These are phyloP conservation scores for Penicillium salamii DNA, from an alignment of 495 filamentous ascomycete genomes.

Conservation along the genomic window DNA sequence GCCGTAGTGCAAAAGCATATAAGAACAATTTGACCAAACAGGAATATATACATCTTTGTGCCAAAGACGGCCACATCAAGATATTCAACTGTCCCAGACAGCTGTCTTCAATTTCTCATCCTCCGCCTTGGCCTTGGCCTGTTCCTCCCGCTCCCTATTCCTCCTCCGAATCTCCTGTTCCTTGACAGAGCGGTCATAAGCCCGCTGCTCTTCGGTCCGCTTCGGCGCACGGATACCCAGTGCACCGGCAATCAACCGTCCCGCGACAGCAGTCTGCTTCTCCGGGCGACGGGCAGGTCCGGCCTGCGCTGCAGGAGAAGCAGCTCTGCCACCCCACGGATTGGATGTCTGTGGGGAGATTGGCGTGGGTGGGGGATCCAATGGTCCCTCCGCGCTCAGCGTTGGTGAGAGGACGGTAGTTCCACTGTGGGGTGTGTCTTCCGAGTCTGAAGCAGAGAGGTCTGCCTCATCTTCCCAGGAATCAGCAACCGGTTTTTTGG, in stretches of 20 bases:
- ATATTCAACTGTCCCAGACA: constrained; percentile 74
- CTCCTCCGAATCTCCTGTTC: constrained; percentile 80
- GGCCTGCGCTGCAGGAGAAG: constrained; percentile 18
- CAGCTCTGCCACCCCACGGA: constrained; percentile 15
- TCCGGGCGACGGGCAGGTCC: constrained; percentile 59
- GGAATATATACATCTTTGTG: constrained; percentile 7
- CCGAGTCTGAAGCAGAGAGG: constrained; percentile 34
- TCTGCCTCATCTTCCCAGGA: constrained; percentile 82
- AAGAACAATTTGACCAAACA: constrained; percentile 1
- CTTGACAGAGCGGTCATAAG: constrained; percentile 79
- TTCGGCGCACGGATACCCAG: constrained; percentile 78
- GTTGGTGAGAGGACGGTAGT: constrained; percentile 27
- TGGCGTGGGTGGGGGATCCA: constrained; percentile 61
- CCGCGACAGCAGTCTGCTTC: constrained; percentile 89
- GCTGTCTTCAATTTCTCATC: constrained; percentile 67
- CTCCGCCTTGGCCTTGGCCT: constrained; percentile 61
- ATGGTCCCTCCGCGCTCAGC: constrained; percentile 37
- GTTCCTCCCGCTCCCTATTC: constrained; percentile 68
- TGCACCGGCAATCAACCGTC: constrained; percentile 84
- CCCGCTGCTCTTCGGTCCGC: constrained; percentile 81
- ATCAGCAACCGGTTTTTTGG: constrained; percentile 56
- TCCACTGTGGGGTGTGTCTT: constrained; percentile 20
- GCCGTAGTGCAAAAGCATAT: background rate
- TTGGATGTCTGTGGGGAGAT: constrained; percentile 48
- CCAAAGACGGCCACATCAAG: background rate